Base-by-base conservation (phyloP, 306 rosid genomes). In the Fragaria iinumae region DNA sequence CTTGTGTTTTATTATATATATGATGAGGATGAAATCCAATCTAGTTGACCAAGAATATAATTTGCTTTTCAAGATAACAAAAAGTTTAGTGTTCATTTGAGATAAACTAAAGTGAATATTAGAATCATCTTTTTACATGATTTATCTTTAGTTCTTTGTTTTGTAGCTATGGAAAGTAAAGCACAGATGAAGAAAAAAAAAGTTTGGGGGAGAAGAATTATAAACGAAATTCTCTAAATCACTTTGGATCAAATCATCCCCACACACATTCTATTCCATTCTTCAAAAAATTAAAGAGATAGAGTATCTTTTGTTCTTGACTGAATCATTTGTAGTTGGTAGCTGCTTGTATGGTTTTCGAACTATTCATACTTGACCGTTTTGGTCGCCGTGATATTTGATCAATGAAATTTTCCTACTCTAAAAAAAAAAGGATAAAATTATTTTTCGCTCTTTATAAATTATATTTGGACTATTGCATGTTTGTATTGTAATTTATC, bases 31-130 rank as follows among this genome's bases (percentile, higher is more conserved):
- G 73, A 71, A 21, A 34, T 52, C 48, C 47, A 72, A 87, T 87
- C 78, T 76, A 77, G 88, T 83, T 84, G 88, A 86, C 92, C 84
- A 16, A 78, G 72, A 55, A 52, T 39, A 52, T 39, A 56, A 38
- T 56, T 73, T 73, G 53, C 76, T 55, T 72, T 72, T 53, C 38
- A n/a, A 7, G 8, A n/a, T n/a, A 72, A 11, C 67, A 55, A 55
- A 72, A 72, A 13, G 52, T 13, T 56, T 36, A 53, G 67, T 56
- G 36, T 59, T 56, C 76, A 39, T 55, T 55, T 73, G 23, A 23
- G 38, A 62, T 29, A 21, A 72, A 55, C 29, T 56, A 39, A 73
- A 55, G 53, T 23, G 25, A 39, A 56, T 12, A 55, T 56, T 73
- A 56, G 76, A 56, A 56, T 73, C 17, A 73, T 56, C 67, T 56